Evolutionary conservation across 2,329 filamentous ascomycete genomes (phyloP), one percentile per base, ranked within the genome.

Genomic region (Monosporascus sp.): DNA sequence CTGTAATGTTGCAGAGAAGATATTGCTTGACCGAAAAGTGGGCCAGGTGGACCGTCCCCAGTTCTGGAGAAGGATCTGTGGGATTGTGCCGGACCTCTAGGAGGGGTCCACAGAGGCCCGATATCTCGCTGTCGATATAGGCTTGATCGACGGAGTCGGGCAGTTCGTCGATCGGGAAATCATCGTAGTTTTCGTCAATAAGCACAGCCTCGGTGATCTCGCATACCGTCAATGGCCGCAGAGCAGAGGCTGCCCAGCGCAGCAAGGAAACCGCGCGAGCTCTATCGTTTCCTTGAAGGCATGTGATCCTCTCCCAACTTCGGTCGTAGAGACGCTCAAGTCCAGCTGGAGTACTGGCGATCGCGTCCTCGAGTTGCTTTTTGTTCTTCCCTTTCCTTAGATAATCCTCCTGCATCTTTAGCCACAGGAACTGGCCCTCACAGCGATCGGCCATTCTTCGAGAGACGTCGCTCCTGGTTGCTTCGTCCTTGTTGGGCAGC

Each of bases 371-470:
- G 0, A 73, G 57, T 24, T 68, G 60, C 17, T 62, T 65, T 36
- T 58, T 57, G 20, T 60, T 68, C 55, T 64, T 67, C 0, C 64
- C 55, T 5, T 49, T 57, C 0, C 56, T 51, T 0, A 72, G 46
- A 4, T 60, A 54, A 0, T 60, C 31, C 7, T 62, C 63, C 9
- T 69, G 62, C 54, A 73, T 31, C 15, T 62, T 66, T 1, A 72
- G 54, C 60, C 62, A 72, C 0, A 72, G 44, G 37, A 73, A 72
- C 41, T 70, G 69, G 0, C 67, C 70, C 2, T 67, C 55, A 22
- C 64, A 70, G 1, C 61, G 54, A 2, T 62, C 49, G 0, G 65
- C 51, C 51, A 72, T 61, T n/a, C 41, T 51, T 5, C 59, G 8
- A 1, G 67, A 63, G 2, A 71, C 51, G 0, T 56, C 47, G 0